phyloP scores from a whole-genome alignment of 495 filamentous ascomycete genomes.

The Neurospora sp. region DNA sequence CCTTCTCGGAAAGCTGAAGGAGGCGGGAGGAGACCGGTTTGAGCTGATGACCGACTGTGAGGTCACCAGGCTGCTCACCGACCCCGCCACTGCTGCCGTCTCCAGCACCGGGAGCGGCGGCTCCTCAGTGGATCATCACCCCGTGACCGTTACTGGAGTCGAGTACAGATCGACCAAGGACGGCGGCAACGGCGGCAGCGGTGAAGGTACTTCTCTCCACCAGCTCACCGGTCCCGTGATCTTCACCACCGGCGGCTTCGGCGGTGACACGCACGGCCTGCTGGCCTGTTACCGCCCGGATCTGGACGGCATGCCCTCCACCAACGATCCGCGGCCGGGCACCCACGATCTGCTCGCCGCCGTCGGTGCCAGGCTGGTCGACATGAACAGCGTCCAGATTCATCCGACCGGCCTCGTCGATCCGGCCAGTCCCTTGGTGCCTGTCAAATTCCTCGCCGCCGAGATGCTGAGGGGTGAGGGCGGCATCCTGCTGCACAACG shows the following conservation, averaged over 20 bases:
- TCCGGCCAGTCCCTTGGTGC: constrained; percentile 31
- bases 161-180: constrained; percentile 13
- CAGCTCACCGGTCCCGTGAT: constrained; percentile 42
- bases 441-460: constrained; percentile 50
- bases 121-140: background rate
- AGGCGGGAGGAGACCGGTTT: constrained; percentile 32
- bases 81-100: background rate
- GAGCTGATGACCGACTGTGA: constrained; percentile 32
- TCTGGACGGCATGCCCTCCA: constrained; percentile 46
- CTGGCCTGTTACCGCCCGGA: constrained; percentile 46
- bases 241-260: constrained; percentile 49
- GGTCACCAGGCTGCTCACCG: constrained; percentile 35
- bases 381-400: constrained; percentile 50
- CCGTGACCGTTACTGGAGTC: constrained; percentile 23
- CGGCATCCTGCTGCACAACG: constrained; percentile 39
- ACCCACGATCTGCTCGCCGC: constrained; percentile 36
- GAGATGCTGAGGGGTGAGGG: constrained; percentile 51
- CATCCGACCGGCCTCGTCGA: constrained; percentile 68
- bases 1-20: constrained; percentile 34
- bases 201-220: background rate
- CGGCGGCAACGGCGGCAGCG: constrained; percentile 1
- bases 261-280: constrained; percentile 44
- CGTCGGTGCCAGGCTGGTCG: constrained; percentile 41
- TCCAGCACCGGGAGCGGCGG: background rate
- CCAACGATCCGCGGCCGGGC: constrained; percentile 45